Conservation (phyloP, 495 filamentous ascomycete genomes). For the Hypoxylon fuscum region DNA sequence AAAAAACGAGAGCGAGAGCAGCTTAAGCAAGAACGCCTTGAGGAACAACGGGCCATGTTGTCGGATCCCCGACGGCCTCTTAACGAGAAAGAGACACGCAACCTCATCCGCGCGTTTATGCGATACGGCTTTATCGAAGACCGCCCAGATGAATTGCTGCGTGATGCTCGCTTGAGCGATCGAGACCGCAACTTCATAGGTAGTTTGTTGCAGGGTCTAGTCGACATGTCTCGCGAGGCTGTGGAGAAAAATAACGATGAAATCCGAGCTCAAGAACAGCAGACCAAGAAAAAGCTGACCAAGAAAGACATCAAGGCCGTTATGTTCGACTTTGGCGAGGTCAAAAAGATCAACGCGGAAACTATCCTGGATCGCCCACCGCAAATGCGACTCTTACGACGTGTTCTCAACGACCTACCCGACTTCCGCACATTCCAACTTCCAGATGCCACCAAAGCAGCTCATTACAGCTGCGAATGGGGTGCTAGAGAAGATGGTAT, state of each 20-base stretch:
- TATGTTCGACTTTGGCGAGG: constrained; percentile 88
- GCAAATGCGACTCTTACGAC: constrained; percentile 84
- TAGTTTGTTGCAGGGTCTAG: constrained; percentile 63
- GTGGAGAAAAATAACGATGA: constrained; percentile 75
- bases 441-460: constrained; percentile 87
- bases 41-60: constrained; percentile 65
- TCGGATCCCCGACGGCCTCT: constrained; percentile 85
- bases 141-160: constrained; percentile 82
- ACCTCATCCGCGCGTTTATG: constrained; percentile 85
- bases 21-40: constrained; percentile 67
- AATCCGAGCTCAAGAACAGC: constrained; percentile 76
- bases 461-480: constrained; percentile 87
- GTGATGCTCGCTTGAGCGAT: constrained; percentile 81
- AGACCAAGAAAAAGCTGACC: constrained; percentile 75
- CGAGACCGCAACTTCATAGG: constrained; percentile 82
- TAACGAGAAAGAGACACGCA: constrained; percentile 88
- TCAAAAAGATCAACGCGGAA: constrained; percentile 93
- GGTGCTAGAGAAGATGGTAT: constrained; percentile 94
- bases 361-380: constrained; percentile 88
- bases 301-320: constrained; percentile 98
- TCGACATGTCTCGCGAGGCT: constrained; percentile 65
- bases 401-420: constrained; percentile 68
- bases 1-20: constrained; percentile 90
- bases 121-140: constrained; percentile 89
- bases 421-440: constrained; percentile 84